Percentiles rank a stretch among this genome's conserved stretches.
These are phyloP conservation scores for Dissophora globulifera DNA, from an alignment of 192 early-diverging fungal genomes.

Conservation along the genomic window DNA sequence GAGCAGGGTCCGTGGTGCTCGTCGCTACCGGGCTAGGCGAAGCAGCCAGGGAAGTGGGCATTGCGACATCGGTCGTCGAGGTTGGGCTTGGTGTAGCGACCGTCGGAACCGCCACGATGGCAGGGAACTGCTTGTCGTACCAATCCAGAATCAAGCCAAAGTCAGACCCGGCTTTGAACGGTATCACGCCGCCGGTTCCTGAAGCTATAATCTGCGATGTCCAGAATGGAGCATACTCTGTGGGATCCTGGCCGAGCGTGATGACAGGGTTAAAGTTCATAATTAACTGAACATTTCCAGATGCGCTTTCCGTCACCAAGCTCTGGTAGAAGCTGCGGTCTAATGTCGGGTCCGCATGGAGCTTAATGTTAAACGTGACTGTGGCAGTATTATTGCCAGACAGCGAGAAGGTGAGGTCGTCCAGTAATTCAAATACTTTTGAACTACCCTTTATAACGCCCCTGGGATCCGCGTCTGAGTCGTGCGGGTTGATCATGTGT, in stretches of 20 bases:
- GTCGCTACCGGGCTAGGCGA: too few relatives aligned
- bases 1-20: too few relatives aligned
- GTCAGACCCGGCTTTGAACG: constrained; percentile 1
- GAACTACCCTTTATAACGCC: constrained; percentile 14
- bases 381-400: not conserved
- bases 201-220: not conserved
- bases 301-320: too few relatives aligned
- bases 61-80: not conserved
- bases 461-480: not conserved
- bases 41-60: not conserved
- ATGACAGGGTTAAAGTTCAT: too few relatives aligned
- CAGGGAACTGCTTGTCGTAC: not conserved
- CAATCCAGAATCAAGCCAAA: constrained; percentile 5
- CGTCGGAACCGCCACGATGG: not conserved
- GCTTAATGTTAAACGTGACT: not conserved
- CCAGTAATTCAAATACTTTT: not conserved
- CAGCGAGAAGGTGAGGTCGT: not conserved
- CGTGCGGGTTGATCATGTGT: not conserved
- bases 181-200: not conserved
- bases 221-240: not conserved
- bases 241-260: not conserved
- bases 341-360: not conserved
- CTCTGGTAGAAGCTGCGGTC: not conserved
- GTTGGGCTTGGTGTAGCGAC: not conserved
- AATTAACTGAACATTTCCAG: too few relatives aligned